Percentiles rank a stretch among this genome's conserved stretches.
Conservation (phyloP, 441 rosid species). For the Jatropha multifida region DNA sequence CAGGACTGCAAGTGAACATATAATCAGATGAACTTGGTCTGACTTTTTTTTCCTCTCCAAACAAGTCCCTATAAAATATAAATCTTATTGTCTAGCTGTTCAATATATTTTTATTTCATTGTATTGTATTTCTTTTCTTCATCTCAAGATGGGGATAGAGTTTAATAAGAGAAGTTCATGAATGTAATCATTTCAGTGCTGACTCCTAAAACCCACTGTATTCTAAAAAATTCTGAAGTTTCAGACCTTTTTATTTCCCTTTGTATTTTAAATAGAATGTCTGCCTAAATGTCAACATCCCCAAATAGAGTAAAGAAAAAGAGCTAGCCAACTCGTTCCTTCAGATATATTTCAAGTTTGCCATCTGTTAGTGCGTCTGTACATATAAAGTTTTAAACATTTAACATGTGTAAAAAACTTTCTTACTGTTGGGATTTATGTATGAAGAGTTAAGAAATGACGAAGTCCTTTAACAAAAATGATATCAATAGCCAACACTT, state of each 20-base stretch:
- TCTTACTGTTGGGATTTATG: neutral
- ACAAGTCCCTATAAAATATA: neutral
- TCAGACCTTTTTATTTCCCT: neutral
- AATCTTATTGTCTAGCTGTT: slow-evolving; percentile 13
- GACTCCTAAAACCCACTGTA: neutral
- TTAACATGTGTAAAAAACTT: no score
- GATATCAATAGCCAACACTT: neutral
- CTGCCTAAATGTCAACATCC: slow-evolving; percentile 8
- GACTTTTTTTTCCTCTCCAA: slow-evolving; percentile 1
- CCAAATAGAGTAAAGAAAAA: neutral
- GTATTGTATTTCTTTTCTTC: neutral
- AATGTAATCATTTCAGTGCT: slow-evolving; percentile 25
- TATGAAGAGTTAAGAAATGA: neutral
- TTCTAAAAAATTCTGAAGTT: slow-evolving; percentile 6
- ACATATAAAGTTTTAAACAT: no score
- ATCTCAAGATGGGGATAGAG: slow-evolving; percentile 4
- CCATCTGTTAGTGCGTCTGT: neutral
- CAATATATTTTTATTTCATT: slow-evolving; percentile 16
- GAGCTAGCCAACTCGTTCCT: neutral
- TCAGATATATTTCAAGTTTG: neutral
- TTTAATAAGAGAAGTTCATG: slow-evolving; percentile 14
- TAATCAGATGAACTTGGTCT: slow-evolving; percentile 8
- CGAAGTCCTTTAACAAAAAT: neutral
- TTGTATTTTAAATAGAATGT: neutral
- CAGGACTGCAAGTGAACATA: slow-evolving; percentile 48